These are phyloP conservation scores for Sporothrix phasma DNA, from an alignment of 2,329 filamentous ascomycete species.

Conservation along the genomic window DNA sequence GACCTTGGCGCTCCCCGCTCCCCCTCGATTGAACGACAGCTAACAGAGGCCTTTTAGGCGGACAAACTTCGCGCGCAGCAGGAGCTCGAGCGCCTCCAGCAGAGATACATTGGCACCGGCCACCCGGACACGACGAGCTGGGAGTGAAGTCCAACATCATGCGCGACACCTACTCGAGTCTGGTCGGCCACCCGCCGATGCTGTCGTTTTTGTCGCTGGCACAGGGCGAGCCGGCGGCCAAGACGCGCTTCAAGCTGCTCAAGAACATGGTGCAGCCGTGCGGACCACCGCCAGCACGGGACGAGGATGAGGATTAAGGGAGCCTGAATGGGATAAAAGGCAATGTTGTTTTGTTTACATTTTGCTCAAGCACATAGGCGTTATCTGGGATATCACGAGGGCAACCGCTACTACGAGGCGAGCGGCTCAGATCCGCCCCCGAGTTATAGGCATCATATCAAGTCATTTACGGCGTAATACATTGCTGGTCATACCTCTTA, in stretches of 20 bases:
- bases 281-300: slow-evolving; percentile 47
- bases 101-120: slow-evolving; percentile 90
- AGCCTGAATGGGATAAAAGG: too few relatives aligned
- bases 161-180: slow-evolving; percentile 82
- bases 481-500: too few relatives aligned
- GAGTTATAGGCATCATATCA: neutral
- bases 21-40: neutral
- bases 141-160: slow-evolving; percentile 95
- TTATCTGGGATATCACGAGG: slow-evolving; percentile 2
- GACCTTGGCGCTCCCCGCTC: neutral
- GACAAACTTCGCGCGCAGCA: slow-evolving; percentile 97
- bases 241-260: slow-evolving; percentile 69
- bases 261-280: slow-evolving; percentile 65
- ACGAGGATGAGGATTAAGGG: slow-evolving; percentile 33
- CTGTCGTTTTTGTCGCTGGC: slow-evolving; percentile 84
- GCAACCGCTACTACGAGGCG: neutral
- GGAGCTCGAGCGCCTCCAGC: slow-evolving; percentile 92
- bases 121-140: slow-evolving; percentile 95
- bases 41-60: slow-evolving; percentile 44
- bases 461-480: too few relatives aligned
- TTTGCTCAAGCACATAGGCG: neutral
- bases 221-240: slow-evolving; percentile 73
- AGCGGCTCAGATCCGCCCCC: neutral
- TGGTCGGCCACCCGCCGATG: slow-evolving; percentile 80
- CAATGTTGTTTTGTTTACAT: neutral